A percentile compares a stretch with the other conserved stretches of the same genome.
These are phyloP conservation scores for Rhizopogon vesiculosus DNA, from an alignment of 768 basidiomycete genomes.

Conservation along the genomic window DNA sequence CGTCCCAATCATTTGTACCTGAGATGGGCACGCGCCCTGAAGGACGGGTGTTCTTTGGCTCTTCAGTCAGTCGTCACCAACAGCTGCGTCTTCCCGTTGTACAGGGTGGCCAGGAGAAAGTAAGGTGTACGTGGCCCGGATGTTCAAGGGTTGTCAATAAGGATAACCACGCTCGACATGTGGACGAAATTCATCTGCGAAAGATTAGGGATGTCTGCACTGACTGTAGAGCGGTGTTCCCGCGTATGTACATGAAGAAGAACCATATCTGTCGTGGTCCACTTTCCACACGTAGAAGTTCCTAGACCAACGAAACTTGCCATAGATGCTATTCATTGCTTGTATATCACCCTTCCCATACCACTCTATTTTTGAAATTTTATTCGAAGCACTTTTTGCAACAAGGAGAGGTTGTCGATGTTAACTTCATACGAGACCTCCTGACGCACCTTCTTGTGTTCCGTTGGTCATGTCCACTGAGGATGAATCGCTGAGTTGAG, in stretches of 20 bases:
- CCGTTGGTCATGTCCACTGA: no score
- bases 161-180: background rate
- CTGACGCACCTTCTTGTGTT: no score
- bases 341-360: no score
- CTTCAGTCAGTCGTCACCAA: background rate
- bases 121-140: background rate
- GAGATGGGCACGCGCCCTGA: background rate
- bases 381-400: no score
- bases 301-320: no score
- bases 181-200: background rate
- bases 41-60: background rate
- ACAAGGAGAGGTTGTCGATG: no score
- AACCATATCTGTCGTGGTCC: background rate
- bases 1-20: background rate
- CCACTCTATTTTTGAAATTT: constrained; percentile 32
- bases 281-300: background rate
- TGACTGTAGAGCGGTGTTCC: background rate
- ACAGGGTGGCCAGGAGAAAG: background rate
- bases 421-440: no score
- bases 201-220: background rate
- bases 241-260: background rate
- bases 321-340: no score
- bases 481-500: no score
- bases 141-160: background rate
- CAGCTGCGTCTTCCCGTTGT: background rate